These are phyloP conservation scores for Allantophomopsis cytisporea DNA, from an alignment of 2,329 filamentous ascomycete species.

Conservation along the genomic window DNA sequence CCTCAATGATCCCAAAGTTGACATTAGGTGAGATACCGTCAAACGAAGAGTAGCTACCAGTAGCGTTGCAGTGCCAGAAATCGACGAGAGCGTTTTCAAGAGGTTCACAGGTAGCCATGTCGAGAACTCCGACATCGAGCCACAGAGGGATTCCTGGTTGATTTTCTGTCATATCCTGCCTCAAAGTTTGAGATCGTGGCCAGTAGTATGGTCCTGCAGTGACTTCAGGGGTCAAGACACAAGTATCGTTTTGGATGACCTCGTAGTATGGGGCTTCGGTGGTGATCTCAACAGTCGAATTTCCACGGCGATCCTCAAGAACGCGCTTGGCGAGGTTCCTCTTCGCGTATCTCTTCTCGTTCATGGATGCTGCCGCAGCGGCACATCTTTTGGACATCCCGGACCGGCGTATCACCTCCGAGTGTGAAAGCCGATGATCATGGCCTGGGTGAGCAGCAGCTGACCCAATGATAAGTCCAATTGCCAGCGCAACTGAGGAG, in stretches of 20 bases:
- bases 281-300: background rate
- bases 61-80: too few species aligned
- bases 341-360: conserved; percentile 1
- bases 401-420: background rate
- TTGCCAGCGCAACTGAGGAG: too few species aligned
- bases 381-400: background rate
- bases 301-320: background rate
- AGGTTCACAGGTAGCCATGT: too few species aligned
- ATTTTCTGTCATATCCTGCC: conserved; percentile 1
- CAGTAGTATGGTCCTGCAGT: background rate
- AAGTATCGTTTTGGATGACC: background rate
- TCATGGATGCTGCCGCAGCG: background rate
- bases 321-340: background rate
- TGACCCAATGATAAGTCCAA: too few species aligned
- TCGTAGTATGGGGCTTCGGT: conserved; percentile 2
- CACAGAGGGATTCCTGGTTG: background rate
- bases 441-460: too few species aligned
- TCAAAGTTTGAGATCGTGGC: background rate
- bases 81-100: too few species aligned
- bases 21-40: too few species aligned
- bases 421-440: background rate
- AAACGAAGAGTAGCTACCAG: too few species aligned
- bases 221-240: too few species aligned
- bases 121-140: too few species aligned
- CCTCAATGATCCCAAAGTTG: too few species aligned